Percentiles rank a stretch among this genome's conserved stretches.
phyloP scores from a whole-genome alignment of 179 eudicot genomes.

The Beta lomatogona region DNA sequence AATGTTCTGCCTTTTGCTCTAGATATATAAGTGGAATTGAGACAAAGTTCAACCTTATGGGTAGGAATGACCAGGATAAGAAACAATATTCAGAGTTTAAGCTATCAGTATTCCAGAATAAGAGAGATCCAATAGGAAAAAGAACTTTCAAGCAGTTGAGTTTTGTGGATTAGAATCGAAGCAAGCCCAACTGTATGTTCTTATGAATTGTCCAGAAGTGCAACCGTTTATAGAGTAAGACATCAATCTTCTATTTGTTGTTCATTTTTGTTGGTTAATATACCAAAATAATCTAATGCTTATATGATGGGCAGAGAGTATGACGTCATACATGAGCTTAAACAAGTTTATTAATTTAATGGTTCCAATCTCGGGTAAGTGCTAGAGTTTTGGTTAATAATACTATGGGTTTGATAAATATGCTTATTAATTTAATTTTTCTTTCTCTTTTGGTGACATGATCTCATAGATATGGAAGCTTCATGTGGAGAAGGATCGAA shows the following conservation, averaged over 20 bases:
- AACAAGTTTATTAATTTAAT: no score
- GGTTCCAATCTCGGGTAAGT: no score
- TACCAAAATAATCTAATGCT: background rate
- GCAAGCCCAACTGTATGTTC: slow-evolving; percentile 3
- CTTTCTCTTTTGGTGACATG: background rate
- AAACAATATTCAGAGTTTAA: background rate
- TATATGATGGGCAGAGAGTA: background rate
- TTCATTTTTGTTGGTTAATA: background rate
- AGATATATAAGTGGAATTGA: background rate
- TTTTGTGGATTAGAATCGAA: background rate
- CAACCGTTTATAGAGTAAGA: background rate
- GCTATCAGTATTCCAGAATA: background rate
- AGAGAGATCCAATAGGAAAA: background rate
- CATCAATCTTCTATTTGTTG: background rate
- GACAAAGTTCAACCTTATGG: background rate
- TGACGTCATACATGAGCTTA: no score
- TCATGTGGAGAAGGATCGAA: background rate
- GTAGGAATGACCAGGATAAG: slow-evolving; percentile 3
- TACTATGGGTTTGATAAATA: background rate
- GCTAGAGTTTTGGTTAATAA: no score
- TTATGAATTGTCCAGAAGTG: background rate
- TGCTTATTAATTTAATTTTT: background rate
- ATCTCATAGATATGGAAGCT: background rate
- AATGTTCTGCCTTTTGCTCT: background rate
- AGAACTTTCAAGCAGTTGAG: background rate